Evolutionary conservation across 331 rosid species (phyloP), one percentile per base, ranked within the genome.

Genomic region (Rhamnella rubrinervis): DNA sequence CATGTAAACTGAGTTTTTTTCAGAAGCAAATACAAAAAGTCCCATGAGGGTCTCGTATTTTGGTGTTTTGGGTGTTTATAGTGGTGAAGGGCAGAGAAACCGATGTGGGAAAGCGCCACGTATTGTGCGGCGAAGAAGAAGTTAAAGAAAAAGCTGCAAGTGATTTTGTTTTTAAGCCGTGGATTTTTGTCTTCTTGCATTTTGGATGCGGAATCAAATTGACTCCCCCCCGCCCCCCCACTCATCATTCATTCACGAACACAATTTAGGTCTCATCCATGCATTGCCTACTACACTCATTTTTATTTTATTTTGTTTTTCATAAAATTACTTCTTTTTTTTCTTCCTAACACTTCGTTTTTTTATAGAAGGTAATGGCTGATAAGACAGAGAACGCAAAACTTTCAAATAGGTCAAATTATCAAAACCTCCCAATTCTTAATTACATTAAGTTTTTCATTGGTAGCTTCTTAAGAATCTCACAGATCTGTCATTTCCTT

Each of bases 171-270:
- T 31, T 31, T 3, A 31, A 75, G 81, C 52, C 72, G 66, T 21
- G 38, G 69, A 8, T 0, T 77, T 88, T 44, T 90, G 95, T 90
- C 90, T 55, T 19, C 25, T 77, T 67, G 85, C 55, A 59, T 79
- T 88, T 88, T 90, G 97, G 97, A 82, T 66, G 78, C 75, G 89
- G 96, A 86, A 88, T 90, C 89, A 35, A 84, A 62, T 71, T 63
- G 41, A 65, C 72, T 77, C 71, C 50, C 73, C 20, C 23, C 23
- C 73, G 18, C 23, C 23, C 23, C 23, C 28, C 55, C 44, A 40
- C 20, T 47, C 80, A 60, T 74, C 66, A n/a, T 46, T 72, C 68
- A 6, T 63, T 75, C 63, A 44, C 35, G 65, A 77, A 37, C 19
- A 78, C 78, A 74, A 71, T 67, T 84, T 78, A 77, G 71, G 75